Base-by-base conservation (phyloP, 129 eudicot genomes). In the Tagetes erecta region DNA sequence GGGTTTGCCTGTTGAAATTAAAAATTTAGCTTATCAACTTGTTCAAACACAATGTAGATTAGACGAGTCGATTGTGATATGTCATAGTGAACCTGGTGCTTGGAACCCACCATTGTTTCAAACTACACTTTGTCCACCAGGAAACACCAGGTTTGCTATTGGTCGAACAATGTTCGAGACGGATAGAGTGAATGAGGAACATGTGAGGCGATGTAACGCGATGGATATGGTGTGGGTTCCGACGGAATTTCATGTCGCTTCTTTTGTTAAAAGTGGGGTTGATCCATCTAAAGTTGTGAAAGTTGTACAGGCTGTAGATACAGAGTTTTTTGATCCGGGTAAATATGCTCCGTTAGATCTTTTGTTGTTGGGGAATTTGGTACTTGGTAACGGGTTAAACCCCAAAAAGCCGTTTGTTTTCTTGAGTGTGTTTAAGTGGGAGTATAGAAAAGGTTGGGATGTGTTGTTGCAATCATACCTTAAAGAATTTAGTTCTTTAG, bases 41-140 rank as follows among this genome's bases (percentile, higher is more conserved):
- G 65, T 83, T 35, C 70, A 59, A 13, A 81, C 81, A 11, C 59
- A 83, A 51, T 92, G 97, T 79, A 75, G 80, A 36, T 49, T 76
- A 40, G 74, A 92, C 34, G 87, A 85, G 70, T 77, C 90, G 1
- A 55, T 88, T 71, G 92, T 82, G 6, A 72, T 92, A 8, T 92
- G 97, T 82, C 97, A 92, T 73, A 92, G 97, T 75, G 97, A 92
- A 78, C 96, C 97, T 14, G 97, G 97, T 68, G 97, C 97, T 78
- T 92, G 97, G 97, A 50, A 80, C 38, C 97, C 97, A 39, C 87
- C 96, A 1, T 80, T 92, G 75, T 92, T 84, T 80, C 74, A 92
- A 67, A 92, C 97, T 0, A 80, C 79, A 3, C 93, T 85, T 0
- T 92, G 97, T 49, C 96, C 97, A 0, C 89, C 90, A 1, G 14